A percentile compares a stretch with the other conserved stretches of the same genome.
Evolutionary conservation across 2,329 filamentous ascomycete genomes (phyloP).

Genomic region (Zymoseptoria pseudotritici): DNA sequence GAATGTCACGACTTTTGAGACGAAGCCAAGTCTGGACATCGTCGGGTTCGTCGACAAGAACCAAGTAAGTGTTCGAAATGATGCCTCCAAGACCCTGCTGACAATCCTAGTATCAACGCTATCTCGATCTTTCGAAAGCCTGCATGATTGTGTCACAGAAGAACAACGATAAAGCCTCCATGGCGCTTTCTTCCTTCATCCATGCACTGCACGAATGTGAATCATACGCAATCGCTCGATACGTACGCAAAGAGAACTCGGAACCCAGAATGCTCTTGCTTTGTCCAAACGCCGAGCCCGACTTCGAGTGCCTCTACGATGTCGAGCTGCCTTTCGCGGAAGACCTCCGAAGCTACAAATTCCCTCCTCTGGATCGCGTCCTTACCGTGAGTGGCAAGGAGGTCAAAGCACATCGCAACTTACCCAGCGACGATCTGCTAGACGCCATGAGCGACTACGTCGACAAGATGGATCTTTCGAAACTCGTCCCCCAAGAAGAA

Average conservation of each 20-base stretch:
- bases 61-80: conserved; percentile 43
- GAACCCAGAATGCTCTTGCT: conserved; percentile 71
- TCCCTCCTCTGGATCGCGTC: conserved; percentile 81
- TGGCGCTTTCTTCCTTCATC: conserved; percentile 83
- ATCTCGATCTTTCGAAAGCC: conserved; percentile 74
- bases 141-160: conserved; percentile 71
- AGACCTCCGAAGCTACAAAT: conserved; percentile 82
- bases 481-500: conserved; percentile 63
- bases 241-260: conserved; percentile 78
- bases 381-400: conserved; percentile 78
- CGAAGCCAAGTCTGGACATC: conserved; percentile 65
- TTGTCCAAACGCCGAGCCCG: conserved; percentile 68
- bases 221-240: conserved; percentile 75
- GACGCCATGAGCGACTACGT: conserved; percentile 86
- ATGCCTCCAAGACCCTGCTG: neutral
- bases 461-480: conserved; percentile 81
- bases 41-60: conserved; percentile 72
- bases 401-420: conserved; percentile 72
- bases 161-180: conserved; percentile 69
- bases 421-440: conserved; percentile 67
- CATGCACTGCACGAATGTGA: conserved; percentile 80
- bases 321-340: conserved; percentile 88
- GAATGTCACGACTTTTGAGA: conserved; percentile 83
- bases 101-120: conserved; percentile 59
- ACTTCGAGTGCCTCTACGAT: conserved; percentile 81